Evolutionary conservation across 1,139 yeast species (phyloP).

Genomic region (Suhomyces coccinellae): DNA sequence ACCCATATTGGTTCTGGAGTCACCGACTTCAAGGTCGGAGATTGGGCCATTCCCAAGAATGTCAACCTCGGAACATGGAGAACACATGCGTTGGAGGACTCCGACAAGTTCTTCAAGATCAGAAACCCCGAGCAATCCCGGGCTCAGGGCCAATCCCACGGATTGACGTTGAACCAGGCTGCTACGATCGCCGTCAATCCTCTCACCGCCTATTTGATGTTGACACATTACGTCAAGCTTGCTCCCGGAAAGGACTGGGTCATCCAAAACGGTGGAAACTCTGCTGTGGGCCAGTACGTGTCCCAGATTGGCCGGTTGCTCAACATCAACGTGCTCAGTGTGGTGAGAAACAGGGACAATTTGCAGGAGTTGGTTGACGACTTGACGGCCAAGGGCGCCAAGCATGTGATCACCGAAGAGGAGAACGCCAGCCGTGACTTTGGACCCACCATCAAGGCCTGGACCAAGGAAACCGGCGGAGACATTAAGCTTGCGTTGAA

Average conservation of each 20-base stretch:
- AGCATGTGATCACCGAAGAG: constrained; percentile 86
- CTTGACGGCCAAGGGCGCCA: constrained; percentile 69
- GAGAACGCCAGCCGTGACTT: constrained; percentile 71
- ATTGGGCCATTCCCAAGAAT: constrained; percentile 86
- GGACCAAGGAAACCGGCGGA: constrained; percentile 57
- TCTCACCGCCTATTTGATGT: constrained; percentile 87
- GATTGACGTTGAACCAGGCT: constrained; percentile 61
- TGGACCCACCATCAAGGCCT: constrained; percentile 57
- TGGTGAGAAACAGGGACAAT: constrained; percentile 82
- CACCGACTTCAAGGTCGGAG: constrained; percentile 61
- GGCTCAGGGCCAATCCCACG: constrained; percentile 37
- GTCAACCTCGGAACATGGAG: constrained; percentile 96
- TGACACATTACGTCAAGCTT: constrained; percentile 66
- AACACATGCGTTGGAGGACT: constrained; percentile 65
- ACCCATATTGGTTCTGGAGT: constrained; percentile 65
- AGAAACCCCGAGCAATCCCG: constrained; percentile 41
- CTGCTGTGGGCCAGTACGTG: constrained; percentile 95
- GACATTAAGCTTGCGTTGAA: constrained; percentile 77
- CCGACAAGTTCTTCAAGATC: constrained; percentile 54
- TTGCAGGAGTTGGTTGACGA: constrained; percentile 63
- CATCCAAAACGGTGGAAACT: constrained; percentile 94
- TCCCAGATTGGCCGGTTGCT: constrained; percentile 78
- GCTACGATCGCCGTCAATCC: constrained; percentile 94
- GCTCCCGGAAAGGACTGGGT: constrained; percentile 80
- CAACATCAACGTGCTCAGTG: constrained; percentile 82